Base-by-base conservation (phyloP, 805 yeast species). In the Yarrowia deformans region DNA sequence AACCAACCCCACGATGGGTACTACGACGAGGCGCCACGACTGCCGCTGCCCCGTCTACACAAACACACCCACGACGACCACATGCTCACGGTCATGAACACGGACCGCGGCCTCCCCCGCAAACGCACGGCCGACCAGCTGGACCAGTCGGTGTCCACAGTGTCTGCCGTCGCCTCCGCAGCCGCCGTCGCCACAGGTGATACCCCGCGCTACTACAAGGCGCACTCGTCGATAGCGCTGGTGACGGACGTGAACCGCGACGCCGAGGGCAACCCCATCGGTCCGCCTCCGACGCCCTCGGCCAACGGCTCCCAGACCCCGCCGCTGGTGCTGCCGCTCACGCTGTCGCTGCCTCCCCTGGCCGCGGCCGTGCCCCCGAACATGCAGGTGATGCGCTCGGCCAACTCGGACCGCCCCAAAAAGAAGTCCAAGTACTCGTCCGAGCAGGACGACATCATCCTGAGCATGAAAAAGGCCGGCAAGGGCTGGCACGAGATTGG, bases 151-250 rank as follows among this genome's bases (percentile, higher is more conserved):
- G 9, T 5, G 10, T 34, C 37, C 8, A 34, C n/a, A n/a, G 29
- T 23, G 29, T 23, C 29, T 23, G 29, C 29, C 29, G 29, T 23
- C n/a, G n/a, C n/a, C 3, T 23, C 29, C 4, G 29, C 29, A 2
- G 29, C 29, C 29, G 2, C 29, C 29, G 23, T 9, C 13, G 23
- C 46, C 46, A 19, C 49, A 40, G 64, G 29, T 23, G 29, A 43
- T 43, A 42, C 39, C 39, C 39, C 64, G 10, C 64, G 39, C 37
- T 42, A 56, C 64, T 42, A 60, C 52, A 60, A 60, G 66, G 34
- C 52, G 79, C 82, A 93, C 74, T 97, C 93, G 1, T 92, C 97
- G 32, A 78, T 93, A 71, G 97, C 97, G 1, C 82, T 93, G 69
- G 97, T 97, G 6, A 84, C 89, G 0, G 93, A 86, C 77, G 83